Conservation (phyloP, 345 rosid genomes). For the thale cress (Arabidopsis thaliana) region TAIR10.1 NC_003076.8:22779001-22779500, state of each 20-base stretch:
- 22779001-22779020: too few relatives aligned
- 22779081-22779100: not conserved
- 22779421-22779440: conserved; percentile 35
- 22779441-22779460: conserved; percentile 22
- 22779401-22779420: conserved; percentile 41
- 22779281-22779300: not conserved
- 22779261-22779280: conserved; percentile 21
- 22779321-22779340: not conserved
- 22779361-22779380: conserved; percentile 28
- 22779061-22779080: not conserved
- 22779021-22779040: not conserved
- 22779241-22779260: conserved; percentile 33
- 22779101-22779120: not conserved
- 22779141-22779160: not conserved
- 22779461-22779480: conserved; percentile 40
- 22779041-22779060: not conserved
- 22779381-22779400: not conserved
- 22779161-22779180: conserved; percentile 4
- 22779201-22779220: conserved; percentile 38
- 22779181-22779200: conserved; percentile 33
- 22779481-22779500: conserved; percentile 27
- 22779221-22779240: conserved; percentile 34
- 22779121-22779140: not conserved
- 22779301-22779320: conserved; percentile 18
- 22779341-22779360: conserved; percentile 19